Evolutionary conservation across 495 filamentous ascomycete species (phyloP).

Genomic region (Bombardia bombarda): DNA sequence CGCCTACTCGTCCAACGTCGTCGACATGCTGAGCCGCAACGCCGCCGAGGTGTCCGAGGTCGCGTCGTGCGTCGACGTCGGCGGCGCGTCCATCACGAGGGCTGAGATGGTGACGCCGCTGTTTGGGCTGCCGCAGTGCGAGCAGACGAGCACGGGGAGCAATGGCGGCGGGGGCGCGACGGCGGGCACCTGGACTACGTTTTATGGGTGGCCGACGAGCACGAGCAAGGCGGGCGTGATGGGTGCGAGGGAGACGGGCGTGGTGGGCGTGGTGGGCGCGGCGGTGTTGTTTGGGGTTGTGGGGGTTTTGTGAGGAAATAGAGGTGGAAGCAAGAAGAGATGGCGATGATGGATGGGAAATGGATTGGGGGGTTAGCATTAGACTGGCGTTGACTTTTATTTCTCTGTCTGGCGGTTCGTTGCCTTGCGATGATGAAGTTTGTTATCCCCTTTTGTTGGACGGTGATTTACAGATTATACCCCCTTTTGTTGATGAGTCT

Average conservation of each 20-base stretch:
- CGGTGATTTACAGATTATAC: no score
- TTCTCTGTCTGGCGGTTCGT: no score
- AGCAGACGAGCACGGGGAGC: not conserved
- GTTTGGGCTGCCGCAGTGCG: not conserved
- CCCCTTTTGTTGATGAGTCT: no score
- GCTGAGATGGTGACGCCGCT: not conserved
- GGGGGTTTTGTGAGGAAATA: not conserved
- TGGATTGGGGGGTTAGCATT: no score
- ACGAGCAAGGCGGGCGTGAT: not conserved
- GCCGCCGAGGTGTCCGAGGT: not conserved
- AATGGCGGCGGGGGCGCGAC: not conserved
- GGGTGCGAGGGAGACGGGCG: not conserved
- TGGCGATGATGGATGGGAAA: no score
- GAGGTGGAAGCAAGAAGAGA: no score
- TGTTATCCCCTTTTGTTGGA: no score
- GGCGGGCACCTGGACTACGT: not conserved
- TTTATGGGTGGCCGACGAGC: not conserved
- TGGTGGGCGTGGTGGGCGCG: not conserved
- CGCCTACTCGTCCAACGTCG: not conserved
- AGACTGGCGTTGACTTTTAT: no score
- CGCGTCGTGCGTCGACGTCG: not conserved
- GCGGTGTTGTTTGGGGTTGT: constrained; percentile 1
- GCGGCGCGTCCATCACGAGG: not conserved
- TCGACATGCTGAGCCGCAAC: not conserved
- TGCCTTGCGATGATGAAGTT: no score